Evolutionary conservation across 129 eudicot genomes (phyloP), one percentile per base, ranked within the genome.

Genomic region (Glebionis coronaria): DNA sequence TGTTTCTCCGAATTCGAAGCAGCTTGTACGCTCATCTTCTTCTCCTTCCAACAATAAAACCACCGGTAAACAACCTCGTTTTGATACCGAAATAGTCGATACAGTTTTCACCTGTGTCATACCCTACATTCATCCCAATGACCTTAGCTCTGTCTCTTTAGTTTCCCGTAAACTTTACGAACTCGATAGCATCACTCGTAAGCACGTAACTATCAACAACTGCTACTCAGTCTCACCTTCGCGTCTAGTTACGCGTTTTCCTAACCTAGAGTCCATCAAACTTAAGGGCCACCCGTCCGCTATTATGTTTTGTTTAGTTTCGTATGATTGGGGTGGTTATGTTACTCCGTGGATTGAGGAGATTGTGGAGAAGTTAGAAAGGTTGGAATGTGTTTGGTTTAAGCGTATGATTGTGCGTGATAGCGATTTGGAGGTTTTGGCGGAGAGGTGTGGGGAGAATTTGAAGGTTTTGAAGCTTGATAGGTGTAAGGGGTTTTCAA

Each of bases 1-100:
- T 27, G 5, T 49, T 19, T 76, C 76, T 71, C 82, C 76, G 2
- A 16, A 76, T 73, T 27, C 65, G 0, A 44, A 59, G 23, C 40
- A 66, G 50, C 35, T 35, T 8, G 53, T 56, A 11, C n/a, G n/a
- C 21, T 80, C 81, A 46, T 71, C 79, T 19, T 20, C 44, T 60
- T 54, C 75, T 52, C 10, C 20, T 68, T 79, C 27, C 10, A 44
- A 45, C 7, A 14, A 25, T 29, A 47, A 12, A 55, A 69, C 40
- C 12, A 61, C n/a, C n/a, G n/a, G n/a, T 29, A 29, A 29, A 2
- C 7, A 29, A 29, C 3, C 4, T 29, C 38, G 38, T 29, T 29
- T 29, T 7, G 38, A 29, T 29, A 29, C 38, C 38, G 38, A 29
- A 0, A 4, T 29, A 29, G 5, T 0, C 38, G 38, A 29, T 7